These are phyloP conservation scores for Metrosideros polymorpha DNA, from an alignment of 441 rosid genomes.

Conservation along the genomic window DNA sequence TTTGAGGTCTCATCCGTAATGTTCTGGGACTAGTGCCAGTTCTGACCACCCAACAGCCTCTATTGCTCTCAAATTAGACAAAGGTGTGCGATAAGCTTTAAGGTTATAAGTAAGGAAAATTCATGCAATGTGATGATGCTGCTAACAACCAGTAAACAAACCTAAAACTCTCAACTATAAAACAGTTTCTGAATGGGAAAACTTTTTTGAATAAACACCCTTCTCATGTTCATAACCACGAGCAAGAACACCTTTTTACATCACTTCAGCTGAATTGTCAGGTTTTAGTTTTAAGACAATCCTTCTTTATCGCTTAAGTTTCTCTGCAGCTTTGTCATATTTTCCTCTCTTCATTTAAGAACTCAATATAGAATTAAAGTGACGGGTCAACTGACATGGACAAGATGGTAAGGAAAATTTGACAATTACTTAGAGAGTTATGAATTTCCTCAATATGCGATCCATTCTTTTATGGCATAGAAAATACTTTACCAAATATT, in stretches of 20 bases:
- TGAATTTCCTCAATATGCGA: not conserved
- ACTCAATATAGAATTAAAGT: not conserved
- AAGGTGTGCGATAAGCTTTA: not conserved
- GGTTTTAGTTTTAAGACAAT: not conserved
- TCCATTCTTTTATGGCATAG: not conserved
- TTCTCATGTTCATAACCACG: not conserved
- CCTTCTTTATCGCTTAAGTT: not conserved
- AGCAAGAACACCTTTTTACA: not conserved
- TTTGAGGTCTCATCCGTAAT: not conserved
- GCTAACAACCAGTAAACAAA: not conserved
- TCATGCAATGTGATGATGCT: not conserved
- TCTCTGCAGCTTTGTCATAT: not conserved
- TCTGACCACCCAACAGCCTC: not conserved
- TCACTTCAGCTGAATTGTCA: not conserved
- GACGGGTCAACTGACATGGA: not conserved
- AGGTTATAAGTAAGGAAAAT: not conserved
- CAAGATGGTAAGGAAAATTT: not conserved
- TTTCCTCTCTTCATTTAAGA: not conserved
- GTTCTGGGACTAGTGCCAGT: not conserved
- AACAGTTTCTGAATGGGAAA: not conserved
- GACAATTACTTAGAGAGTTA: not conserved
- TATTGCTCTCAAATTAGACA: not conserved
- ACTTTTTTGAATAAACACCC: not conserved
- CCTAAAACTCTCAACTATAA: not conserved
- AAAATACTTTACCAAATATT: not conserved